Evolutionary conservation across 139 green algal genomes (phyloP).

Genomic region (Tetratostichococcus sp.): DNA sequence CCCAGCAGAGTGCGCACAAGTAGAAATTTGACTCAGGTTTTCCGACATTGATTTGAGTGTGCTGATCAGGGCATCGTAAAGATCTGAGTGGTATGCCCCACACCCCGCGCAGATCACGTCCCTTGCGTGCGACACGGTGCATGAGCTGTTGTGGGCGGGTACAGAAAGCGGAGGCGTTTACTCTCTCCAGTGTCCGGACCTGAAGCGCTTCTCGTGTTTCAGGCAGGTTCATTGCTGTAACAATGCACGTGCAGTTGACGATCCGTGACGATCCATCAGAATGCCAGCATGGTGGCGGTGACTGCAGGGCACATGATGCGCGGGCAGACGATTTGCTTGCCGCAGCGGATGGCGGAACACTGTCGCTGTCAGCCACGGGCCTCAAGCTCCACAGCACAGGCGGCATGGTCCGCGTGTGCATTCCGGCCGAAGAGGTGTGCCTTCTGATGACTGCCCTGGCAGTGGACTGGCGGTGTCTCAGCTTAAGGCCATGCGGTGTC

Average conservation of each 20-base stretch:
- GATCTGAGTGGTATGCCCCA: too few relatives aligned
- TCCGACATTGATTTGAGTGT: too few relatives aligned
- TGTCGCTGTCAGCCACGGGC: slow-evolving; percentile 28
- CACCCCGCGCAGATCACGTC: neutral
- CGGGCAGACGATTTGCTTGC: slow-evolving; percentile 36
- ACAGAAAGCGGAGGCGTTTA: slow-evolving; percentile 16
- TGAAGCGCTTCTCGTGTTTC: slow-evolving; percentile 41
- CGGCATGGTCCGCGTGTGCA: slow-evolving; percentile 18
- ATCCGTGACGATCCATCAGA: too few relatives aligned
- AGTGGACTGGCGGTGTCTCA: neutral
- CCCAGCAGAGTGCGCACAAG: too few relatives aligned
- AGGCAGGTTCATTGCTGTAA: neutral
- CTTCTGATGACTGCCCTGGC: neutral
- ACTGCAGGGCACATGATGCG: slow-evolving; percentile 15
- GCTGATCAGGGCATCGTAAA: too few relatives aligned
- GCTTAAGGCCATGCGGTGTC: too few relatives aligned
- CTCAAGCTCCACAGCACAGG: slow-evolving; percentile 32
- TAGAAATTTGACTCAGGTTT: too few relatives aligned
- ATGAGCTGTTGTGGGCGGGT: slow-evolving; percentile 29
- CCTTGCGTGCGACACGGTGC: neutral
- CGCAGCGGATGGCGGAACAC: slow-evolving; percentile 23
- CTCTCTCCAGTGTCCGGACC: slow-evolving; percentile 16
- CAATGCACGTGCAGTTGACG: too few relatives aligned
- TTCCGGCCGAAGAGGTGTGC: slow-evolving; percentile 21
- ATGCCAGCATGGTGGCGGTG: too few relatives aligned